phyloP scores from a whole-genome alignment of 2,329 filamentous ascomycete species.

The Talaromyces funiculosus region DNA sequence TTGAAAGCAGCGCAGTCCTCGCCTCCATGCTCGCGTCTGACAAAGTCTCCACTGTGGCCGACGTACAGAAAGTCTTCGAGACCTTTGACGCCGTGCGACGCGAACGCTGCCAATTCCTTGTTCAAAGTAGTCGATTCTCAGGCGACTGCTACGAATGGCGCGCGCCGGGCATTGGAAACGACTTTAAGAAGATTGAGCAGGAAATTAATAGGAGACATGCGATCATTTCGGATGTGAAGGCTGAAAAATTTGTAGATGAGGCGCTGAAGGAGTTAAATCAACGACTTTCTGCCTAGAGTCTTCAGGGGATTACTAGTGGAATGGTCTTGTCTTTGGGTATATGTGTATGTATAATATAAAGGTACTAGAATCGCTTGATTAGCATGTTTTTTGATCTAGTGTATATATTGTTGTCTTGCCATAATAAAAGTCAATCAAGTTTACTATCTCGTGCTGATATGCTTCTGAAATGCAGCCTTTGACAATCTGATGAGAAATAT shows the following conservation, averaged over 20 bases:
- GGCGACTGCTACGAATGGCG: conserved; percentile 29
- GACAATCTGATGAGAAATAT: no score
- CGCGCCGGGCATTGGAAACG: conserved; percentile 22
- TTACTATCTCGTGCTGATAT: background rate
- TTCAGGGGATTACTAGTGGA: background rate
- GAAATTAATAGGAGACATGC: conserved; percentile 19
- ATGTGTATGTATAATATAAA: no score
- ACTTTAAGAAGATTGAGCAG: conserved; percentile 22
- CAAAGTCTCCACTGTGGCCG: background rate
- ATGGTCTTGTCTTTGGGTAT: background rate
- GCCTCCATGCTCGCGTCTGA: conserved; percentile 30
- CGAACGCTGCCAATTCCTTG: conserved; percentile 46
- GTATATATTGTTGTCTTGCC: background rate
- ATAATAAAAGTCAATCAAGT: no score
- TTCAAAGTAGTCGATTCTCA: conserved; percentile 46
- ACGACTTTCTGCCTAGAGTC: background rate
- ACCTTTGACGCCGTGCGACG: conserved; percentile 49
- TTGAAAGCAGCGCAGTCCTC: conserved; percentile 18
- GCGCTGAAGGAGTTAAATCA: background rate
- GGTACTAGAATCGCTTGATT: background rate
- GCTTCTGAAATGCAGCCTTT: no score
- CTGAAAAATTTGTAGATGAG: background rate
- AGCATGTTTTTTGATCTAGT: background rate
- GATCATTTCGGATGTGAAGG: background rate
- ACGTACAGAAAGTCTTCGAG: conserved; percentile 39